Conservation (phyloP, 176 grass and related monocot species). For the Dactylis glomerata region DNA sequence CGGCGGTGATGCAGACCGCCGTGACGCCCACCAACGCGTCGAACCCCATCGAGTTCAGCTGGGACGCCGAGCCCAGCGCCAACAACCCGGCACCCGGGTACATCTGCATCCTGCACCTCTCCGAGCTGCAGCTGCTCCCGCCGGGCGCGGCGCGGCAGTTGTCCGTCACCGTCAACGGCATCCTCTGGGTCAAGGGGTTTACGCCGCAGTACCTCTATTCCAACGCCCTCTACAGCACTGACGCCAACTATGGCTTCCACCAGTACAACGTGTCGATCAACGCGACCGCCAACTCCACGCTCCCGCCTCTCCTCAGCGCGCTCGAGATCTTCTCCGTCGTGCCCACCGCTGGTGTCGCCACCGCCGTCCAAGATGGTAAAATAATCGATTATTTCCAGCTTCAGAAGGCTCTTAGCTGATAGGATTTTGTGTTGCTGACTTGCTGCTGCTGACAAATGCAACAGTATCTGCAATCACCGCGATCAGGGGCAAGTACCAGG, state of each 20-base stretch:
- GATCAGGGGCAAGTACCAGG: slow-evolving; percentile 41
- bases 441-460: neutral
- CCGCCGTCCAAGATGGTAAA: slow-evolving; percentile 46
- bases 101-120: neutral
- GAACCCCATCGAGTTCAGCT: slow-evolving; percentile 22
- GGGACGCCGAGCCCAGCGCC: neutral
- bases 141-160: too few species aligned
- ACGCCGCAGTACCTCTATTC: too few species aligned
- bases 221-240: neutral
- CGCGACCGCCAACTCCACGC: slow-evolving; percentile 39
- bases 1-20: slow-evolving; percentile 55
- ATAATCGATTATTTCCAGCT: too few species aligned
- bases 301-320: slow-evolving; percentile 63
- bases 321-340: slow-evolving; percentile 43
- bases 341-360: neutral
- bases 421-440: too few species aligned
- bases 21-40: slow-evolving; percentile 41
- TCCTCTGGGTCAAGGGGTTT: too few species aligned
- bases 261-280: slow-evolving; percentile 39
- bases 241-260: neutral
- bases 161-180: too few species aligned
- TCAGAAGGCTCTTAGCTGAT: too few species aligned
- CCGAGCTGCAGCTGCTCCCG: too few species aligned
- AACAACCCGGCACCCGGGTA: slow-evolving; percentile 2
- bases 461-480: slow-evolving; percentile 45